These are phyloP conservation scores for Alternaria angustiovoidea DNA, from an alignment of 2,329 filamentous ascomycete genomes.

Conservation along the genomic window DNA sequence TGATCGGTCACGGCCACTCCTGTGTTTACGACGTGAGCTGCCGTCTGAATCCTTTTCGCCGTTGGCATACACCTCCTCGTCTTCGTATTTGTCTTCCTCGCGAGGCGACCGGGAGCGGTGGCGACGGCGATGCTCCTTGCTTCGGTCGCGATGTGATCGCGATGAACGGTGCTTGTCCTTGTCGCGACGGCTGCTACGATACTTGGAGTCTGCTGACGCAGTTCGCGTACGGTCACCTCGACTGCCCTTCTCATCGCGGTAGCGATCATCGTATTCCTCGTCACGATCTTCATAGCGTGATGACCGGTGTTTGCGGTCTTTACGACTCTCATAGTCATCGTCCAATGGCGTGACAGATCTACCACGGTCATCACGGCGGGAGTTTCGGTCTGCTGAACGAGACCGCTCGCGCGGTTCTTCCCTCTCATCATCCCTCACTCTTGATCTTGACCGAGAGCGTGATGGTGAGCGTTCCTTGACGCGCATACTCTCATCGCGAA, in stretches of 20 bases:
- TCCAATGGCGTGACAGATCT: slow-evolving; percentile 60
- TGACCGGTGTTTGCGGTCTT: slow-evolving; percentile 57
- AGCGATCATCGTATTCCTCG: slow-evolving; percentile 47
- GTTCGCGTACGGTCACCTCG: slow-evolving; percentile 68
- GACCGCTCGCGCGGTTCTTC: slow-evolving; percentile 31
- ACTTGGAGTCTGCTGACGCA: slow-evolving; percentile 67
- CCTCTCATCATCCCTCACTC: slow-evolving; percentile 35
- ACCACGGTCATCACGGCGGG: slow-evolving; percentile 57
- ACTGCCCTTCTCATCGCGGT: slow-evolving; percentile 59
- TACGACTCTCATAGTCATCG: slow-evolving; percentile 46
- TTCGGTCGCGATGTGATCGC: slow-evolving; percentile 57
- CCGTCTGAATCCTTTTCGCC: slow-evolving; percentile 38
- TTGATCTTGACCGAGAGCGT: slow-evolving; percentile 52
- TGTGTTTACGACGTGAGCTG: slow-evolving; percentile 48
- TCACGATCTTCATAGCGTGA: slow-evolving; percentile 51
- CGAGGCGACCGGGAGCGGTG: slow-evolving; percentile 54
- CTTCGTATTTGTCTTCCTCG: slow-evolving; percentile 39
- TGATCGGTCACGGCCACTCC: slow-evolving; percentile 39
- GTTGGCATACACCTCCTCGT: slow-evolving; percentile 42
- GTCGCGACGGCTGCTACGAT: slow-evolving; percentile 65
- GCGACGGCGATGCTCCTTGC: slow-evolving; percentile 55
- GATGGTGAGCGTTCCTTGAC: slow-evolving; percentile 51
- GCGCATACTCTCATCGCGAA: slow-evolving; percentile 45
- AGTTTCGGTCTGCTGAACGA: slow-evolving; percentile 53
- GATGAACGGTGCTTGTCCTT: slow-evolving; percentile 55